These are phyloP conservation scores for Hypoxylon crocopeplum DNA, from an alignment of 495 filamentous ascomycete species.

Conservation along the genomic window DNA sequence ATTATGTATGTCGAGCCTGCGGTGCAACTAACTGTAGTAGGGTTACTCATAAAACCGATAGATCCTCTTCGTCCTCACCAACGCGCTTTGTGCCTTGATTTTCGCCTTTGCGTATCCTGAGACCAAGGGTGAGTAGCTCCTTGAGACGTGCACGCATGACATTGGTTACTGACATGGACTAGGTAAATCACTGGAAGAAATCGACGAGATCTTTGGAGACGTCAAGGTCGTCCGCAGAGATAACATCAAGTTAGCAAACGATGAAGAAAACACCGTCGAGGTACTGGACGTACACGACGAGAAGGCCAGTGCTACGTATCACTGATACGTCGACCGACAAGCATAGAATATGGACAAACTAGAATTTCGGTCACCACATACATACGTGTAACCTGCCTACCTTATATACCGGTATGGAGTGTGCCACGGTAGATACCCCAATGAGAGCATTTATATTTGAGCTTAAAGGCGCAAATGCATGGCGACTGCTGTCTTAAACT, in stretches of 20 bases:
- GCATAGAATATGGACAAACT: too few relatives aligned
- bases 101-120: conserved; percentile 61
- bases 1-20: conserved; percentile 43
- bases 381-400: too few relatives aligned
- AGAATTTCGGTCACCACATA: too few relatives aligned
- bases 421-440: too few relatives aligned
- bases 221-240: conserved; percentile 14
- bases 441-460: too few relatives aligned
- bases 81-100: conserved; percentile 50
- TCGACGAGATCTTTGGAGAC: conserved; percentile 55
- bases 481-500: neutral
- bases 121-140: conserved; percentile 48
- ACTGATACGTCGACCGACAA: too few relatives aligned
- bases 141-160: neutral
- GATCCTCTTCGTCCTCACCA: conserved; percentile 62
- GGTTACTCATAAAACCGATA: conserved; percentile 7
- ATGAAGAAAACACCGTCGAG: conserved; percentile 16
- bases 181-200: conserved; percentile 59
- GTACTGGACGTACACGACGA: conserved; percentile 3
- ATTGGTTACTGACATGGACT: conserved; percentile 1
- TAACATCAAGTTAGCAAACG: neutral
- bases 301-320: too few relatives aligned
- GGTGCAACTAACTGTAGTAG: neutral
- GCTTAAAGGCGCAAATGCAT: too few relatives aligned
- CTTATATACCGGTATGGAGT: too few relatives aligned